phyloP scores from a whole-genome alignment of 345 rosid genomes.

The Eucalyptus erythrocorys region DNA sequence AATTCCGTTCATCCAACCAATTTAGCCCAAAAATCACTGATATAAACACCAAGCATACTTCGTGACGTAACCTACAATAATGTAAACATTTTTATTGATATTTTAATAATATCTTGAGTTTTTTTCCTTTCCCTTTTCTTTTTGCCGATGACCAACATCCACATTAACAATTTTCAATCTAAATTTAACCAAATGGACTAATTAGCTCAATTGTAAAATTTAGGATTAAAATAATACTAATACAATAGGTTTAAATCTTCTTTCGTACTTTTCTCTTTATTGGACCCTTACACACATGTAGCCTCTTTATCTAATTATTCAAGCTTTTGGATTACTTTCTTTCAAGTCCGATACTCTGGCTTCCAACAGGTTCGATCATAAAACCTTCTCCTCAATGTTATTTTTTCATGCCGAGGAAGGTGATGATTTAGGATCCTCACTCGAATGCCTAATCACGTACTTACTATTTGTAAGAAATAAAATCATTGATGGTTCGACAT shows the following conservation, averaged over 20 bases:
- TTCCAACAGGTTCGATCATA: not conserved
- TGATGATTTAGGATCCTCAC: not conserved
- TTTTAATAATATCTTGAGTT: too few species aligned
- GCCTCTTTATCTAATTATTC: not conserved
- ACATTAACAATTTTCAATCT: fast-evolving
- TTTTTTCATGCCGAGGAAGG: not conserved
- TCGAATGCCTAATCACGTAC: not conserved
- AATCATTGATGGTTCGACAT: not conserved
- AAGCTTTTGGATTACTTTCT: not conserved
- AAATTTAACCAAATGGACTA: too few species aligned
- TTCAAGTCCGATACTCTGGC: not conserved
- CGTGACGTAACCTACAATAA: too few species aligned
- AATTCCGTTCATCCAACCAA: too few species aligned
- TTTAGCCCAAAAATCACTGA: too few species aligned
- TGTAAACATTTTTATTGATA: too few species aligned
- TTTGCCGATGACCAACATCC: too few species aligned
- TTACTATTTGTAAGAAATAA: not conserved
- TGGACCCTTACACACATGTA: not conserved
- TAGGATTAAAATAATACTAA: too few species aligned
- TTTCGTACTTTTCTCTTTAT: too few species aligned
- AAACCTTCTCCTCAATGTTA: not conserved
- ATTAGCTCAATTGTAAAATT: too few species aligned
- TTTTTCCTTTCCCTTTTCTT: too few species aligned
- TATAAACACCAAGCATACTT: too few species aligned
- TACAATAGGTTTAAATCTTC: fast-evolving